Conservation (phyloP, 352 stramenopile species). For the Pythium oligandrum region DNA sequence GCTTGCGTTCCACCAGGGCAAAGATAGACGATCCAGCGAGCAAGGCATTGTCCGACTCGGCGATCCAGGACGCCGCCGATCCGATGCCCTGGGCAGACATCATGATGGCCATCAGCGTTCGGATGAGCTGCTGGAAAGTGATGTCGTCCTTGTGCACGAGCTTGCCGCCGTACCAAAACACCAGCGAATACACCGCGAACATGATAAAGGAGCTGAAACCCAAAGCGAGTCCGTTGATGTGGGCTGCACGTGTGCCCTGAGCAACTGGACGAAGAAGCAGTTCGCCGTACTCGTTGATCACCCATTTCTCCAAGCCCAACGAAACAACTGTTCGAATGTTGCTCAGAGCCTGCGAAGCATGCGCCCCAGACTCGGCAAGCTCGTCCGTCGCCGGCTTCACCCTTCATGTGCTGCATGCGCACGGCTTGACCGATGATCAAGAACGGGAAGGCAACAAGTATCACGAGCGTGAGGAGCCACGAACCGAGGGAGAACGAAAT, state of each 20-base stretch:
- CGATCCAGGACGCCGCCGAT: not conserved
- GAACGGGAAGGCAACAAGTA: slow-evolving; percentile 33
- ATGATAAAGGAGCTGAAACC: too few species aligned
- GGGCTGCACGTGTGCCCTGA: too few species aligned
- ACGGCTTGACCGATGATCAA: slow-evolving; percentile 17
- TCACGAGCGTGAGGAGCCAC: slow-evolving; percentile 38
- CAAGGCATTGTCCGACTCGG: slow-evolving; percentile 60
- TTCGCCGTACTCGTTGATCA: slow-evolving; percentile 11
- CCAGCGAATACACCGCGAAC: too few species aligned
- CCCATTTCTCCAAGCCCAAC: slow-evolving; percentile 8
- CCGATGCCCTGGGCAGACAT: too few species aligned
- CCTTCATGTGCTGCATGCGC: slow-evolving; percentile 13
- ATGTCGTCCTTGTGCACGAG: slow-evolving; percentile 31
- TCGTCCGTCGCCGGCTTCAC: not conserved
- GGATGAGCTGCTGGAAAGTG: not conserved
- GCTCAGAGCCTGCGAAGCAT: slow-evolving; percentile 21
- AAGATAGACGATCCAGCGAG: slow-evolving; percentile 37
- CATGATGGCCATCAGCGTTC: too few species aligned
- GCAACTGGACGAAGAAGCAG: slow-evolving; percentile 1
- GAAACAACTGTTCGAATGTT: slow-evolving; percentile 22
- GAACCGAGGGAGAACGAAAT: slow-evolving; percentile 29
- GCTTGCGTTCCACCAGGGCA: slow-evolving; percentile 20
- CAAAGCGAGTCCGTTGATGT: too few species aligned
- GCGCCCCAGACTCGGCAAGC: slow-evolving; percentile 13
- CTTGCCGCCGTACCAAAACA: too few species aligned